Conservation (phyloP, 1,139 yeast species). For the Candida mesenterica region DNA sequence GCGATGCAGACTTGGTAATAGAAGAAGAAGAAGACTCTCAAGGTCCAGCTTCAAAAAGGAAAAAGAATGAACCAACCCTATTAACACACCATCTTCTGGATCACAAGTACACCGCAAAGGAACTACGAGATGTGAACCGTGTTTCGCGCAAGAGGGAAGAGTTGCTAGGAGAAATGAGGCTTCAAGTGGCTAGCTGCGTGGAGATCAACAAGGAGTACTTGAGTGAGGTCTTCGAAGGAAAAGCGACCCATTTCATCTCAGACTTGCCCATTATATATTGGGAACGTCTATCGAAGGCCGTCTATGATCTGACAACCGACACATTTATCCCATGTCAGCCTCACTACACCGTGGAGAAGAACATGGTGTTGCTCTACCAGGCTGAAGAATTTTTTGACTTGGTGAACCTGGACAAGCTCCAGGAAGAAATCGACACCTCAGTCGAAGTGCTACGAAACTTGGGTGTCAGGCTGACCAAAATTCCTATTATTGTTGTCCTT, state of each 20-base stretch:
- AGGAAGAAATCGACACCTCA: conserved; percentile 18
- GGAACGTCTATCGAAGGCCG: conserved; percentile 36
- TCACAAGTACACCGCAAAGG: conserved; percentile 22
- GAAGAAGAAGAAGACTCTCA: conserved; percentile 5
- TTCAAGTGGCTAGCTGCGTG: conserved; percentile 27
- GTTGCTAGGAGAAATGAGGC: conserved; percentile 48
- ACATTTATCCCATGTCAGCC: conserved; percentile 53
- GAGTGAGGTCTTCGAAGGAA: conserved; percentile 13
- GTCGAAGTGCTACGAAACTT: not conserved
- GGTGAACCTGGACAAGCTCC: not conserved
- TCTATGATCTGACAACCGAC: conserved; percentile 45
- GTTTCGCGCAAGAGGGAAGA: conserved; percentile 49
- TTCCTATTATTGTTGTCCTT: conserved; percentile 41
- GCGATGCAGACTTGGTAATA: not conserved
- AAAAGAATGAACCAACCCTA: not conserved
- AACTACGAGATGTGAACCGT: conserved; percentile 51
- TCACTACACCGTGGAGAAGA: conserved; percentile 40
- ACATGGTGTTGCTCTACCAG: conserved; percentile 42
- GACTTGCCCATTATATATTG: conserved; percentile 34
- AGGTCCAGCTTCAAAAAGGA: conserved; percentile 1
- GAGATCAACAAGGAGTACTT: conserved; percentile 17
- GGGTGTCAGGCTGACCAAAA: conserved; percentile 4
- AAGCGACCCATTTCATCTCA: conserved; percentile 13
- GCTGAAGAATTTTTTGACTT: conserved; percentile 42
- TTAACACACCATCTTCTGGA: conserved; percentile 8